Conservation (phyloP, 352 stramenopile species). For the Phytophthora pinifolia region DNA sequence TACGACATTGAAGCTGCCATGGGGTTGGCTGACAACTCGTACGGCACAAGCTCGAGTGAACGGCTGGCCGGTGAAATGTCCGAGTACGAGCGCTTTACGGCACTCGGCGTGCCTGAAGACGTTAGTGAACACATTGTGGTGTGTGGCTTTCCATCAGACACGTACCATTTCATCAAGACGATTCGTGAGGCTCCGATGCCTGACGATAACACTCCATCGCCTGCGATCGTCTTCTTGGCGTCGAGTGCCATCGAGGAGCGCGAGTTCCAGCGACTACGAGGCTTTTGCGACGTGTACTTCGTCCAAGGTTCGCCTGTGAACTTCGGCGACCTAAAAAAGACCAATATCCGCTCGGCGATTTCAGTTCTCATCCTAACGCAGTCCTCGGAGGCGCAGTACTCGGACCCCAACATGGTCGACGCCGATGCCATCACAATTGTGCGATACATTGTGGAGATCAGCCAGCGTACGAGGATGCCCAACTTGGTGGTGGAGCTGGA, state of each 20-base stretch:
- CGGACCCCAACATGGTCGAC: conserved; percentile 82
- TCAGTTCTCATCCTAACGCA: conserved; percentile 70
- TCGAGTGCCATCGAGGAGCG: conserved; percentile 49
- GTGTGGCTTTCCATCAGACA: conserved; percentile 64
- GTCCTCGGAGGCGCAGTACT: conserved; percentile 48
- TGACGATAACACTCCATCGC: conserved; percentile 40
- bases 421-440: conserved; percentile 81
- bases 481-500: conserved; percentile 79
- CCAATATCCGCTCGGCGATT: conserved; percentile 53
- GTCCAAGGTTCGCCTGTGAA: conserved; percentile 73
- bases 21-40: conserved; percentile 16
- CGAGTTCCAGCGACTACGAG: conserved; percentile 52
- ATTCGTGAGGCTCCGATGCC: conserved; percentile 55
- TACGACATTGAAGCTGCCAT: conserved; percentile 31
- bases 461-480: conserved; percentile 56
- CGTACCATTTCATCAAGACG: conserved; percentile 69
- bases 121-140: conserved; percentile 68
- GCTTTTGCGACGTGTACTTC: conserved; percentile 66
- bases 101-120: conserved; percentile 35
- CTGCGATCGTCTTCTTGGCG: conserved; percentile 60
- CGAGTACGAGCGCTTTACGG: conserved; percentile 61
- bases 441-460: conserved; percentile 83
- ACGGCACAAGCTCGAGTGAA: conserved; percentile 5
- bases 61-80: conserved; percentile 23
- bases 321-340: conserved; percentile 70